Base-by-base conservation (phyloP, 202 grass and related monocot genomes). In the Setaria viridis region DNA sequence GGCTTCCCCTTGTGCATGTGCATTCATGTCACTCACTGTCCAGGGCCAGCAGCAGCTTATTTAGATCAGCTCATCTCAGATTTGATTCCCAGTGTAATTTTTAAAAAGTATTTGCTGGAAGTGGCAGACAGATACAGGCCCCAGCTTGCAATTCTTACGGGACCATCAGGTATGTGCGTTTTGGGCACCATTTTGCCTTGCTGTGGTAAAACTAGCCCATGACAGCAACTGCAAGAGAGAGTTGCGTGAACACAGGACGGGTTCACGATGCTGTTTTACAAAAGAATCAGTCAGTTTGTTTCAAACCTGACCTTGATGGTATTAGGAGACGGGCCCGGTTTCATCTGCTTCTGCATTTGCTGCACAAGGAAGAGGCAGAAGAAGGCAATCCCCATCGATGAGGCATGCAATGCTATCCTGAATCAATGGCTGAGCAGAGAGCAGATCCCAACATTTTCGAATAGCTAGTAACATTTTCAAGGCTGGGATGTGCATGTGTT, bases 1-100 rank as follows among this genome's bases (percentile, higher is more conserved):
- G 51, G 66, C 7, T 72, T 62, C 1, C 47, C 51, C 84, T 15
- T 69, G 60, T 79, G 80, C 80, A 70, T 87, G 80, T 75, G 74
- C 48, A 72, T 77, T 72, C 43, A 78, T 82, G 30, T 79, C n/a
- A 51, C 57, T 66, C 11, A 13, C 51, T 45, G 37, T 21, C 30
- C 49, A 16, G 70, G 35, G 42, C 51, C 63, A 78, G 78, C 8
- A 45, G 5, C 53, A 65, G 25, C 25, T 25, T 25, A 25, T 0
- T 25, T 25, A 46, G 20, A 48, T 56, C 21, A 64, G 55, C 19
- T 25, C 39, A 43, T 10, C n/a, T 64, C 76, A 39, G 49, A 62
- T 63, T 68, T 74, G 58, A 79, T 79, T 49, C 57, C 47, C 47
- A 6, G 14, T 62, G 7, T 20, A 59, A 14, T 13, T 62, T 11